Percentiles rank a stretch among this genome's conserved stretches.
phyloP scores from a whole-genome alignment of 148 eudicot species.

The Silene latifolia region DNA sequence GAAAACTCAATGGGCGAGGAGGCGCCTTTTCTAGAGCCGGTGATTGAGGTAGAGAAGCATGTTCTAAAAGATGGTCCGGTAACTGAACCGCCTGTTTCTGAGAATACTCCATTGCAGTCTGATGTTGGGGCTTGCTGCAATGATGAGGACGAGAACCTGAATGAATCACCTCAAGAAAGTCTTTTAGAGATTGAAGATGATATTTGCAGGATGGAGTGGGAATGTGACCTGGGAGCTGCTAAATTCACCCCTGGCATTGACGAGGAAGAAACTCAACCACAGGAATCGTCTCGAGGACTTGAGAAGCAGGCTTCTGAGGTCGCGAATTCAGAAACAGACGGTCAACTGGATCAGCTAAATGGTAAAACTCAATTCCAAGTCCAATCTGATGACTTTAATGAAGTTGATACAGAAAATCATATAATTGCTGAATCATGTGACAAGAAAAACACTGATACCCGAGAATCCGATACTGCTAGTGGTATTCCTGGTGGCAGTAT shows the following conservation, averaged over 20 bases:
- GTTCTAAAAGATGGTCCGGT: not conserved
- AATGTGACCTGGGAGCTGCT: not conserved
- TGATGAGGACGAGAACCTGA: no score
- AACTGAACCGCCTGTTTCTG: not conserved
- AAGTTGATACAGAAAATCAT: not conserved
- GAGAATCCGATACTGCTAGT: not conserved
- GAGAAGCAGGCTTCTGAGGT: not conserved
- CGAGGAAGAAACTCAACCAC: not conserved
- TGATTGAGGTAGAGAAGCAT: not conserved
- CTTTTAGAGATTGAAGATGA: not conserved
- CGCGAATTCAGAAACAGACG: not conserved
- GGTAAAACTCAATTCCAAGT: conserved; percentile 5
- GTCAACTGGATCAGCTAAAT: not conserved
- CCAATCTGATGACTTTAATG: not conserved
- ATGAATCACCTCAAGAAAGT: not conserved
- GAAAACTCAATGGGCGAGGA: no score
- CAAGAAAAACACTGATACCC: not conserved
- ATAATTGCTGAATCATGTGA: not conserved
- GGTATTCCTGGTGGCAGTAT: no score
- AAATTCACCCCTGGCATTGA: not conserved
- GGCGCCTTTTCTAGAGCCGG: not conserved
- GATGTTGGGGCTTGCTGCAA: no score
- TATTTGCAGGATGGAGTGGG: not conserved
- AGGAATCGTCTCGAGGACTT: not conserved
- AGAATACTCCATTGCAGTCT: no score